These are phyloP conservation scores for Yarrowia yakushimensis DNA, from an alignment of 805 yeast species.

Conservation along the genomic window DNA sequence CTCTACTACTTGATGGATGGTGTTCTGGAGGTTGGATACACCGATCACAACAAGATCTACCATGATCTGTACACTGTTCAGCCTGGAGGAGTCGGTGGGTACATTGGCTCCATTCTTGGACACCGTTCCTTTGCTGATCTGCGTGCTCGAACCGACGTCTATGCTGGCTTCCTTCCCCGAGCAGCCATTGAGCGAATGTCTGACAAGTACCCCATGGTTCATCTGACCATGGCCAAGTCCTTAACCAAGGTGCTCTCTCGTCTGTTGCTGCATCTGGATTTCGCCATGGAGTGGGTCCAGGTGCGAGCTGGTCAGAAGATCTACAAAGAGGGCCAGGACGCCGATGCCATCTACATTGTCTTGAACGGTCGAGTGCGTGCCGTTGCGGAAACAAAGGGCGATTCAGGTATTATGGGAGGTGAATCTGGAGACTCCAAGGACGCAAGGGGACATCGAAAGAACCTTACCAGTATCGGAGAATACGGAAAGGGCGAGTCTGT, in stretches of 20 bases:
- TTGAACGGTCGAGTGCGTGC: slow-evolving; percentile 84
- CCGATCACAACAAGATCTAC: slow-evolving; percentile 35
- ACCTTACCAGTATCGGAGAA: slow-evolving; percentile 54
- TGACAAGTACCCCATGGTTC: slow-evolving; percentile 73
- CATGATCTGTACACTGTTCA: slow-evolving; percentile 51
- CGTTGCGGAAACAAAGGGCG: slow-evolving; percentile 33
- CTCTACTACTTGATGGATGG: slow-evolving; percentile 81
- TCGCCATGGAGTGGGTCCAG: slow-evolving; percentile 94
- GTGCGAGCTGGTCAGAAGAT: slow-evolving; percentile 79
- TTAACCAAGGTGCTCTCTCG: slow-evolving; percentile 64
- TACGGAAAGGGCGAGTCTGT: slow-evolving; percentile 92
- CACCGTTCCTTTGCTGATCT: slow-evolving; percentile 73
- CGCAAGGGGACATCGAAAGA: slow-evolving; percentile 9
- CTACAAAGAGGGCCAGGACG: slow-evolving; percentile 77
- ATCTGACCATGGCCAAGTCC: slow-evolving; percentile 71
- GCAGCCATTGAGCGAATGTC: slow-evolving; percentile 58
- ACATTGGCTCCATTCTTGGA: slow-evolving; percentile 74
- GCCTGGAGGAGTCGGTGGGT: slow-evolving; percentile 85
- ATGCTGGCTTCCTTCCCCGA: slow-evolving; percentile 69
- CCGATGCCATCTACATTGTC: slow-evolving; percentile 87
- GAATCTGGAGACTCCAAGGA: slow-evolving; percentile 12
- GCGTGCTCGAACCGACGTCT: slow-evolving; percentile 55
- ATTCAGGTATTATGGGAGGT: neutral
- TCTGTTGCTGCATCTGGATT: slow-evolving; percentile 71
- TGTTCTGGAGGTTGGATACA: slow-evolving; percentile 56